These are phyloP conservation scores for Debaryomyces nepalensis DNA, from an alignment of 1,139 yeast species.

Conservation along the genomic window DNA sequence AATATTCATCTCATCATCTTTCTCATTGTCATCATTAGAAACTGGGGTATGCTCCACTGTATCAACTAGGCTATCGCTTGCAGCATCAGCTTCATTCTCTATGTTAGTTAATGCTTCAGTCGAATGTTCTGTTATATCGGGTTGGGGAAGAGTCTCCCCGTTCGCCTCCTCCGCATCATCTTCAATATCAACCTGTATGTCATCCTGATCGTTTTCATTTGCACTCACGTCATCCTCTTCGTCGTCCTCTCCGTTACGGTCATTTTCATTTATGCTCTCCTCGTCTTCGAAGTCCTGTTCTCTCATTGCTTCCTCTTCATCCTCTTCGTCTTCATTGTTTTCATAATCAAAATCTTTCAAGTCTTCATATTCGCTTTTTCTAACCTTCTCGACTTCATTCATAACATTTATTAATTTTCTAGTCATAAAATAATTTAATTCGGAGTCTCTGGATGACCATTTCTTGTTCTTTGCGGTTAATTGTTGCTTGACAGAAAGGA, in stretches of 20 bases:
- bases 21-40: constrained; percentile 11
- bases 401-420: constrained; percentile 36
- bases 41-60: not conserved
- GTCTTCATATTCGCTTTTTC: constrained; percentile 29
- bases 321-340: constrained; percentile 19
- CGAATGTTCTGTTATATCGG: constrained; percentile 13
- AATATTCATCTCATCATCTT: constrained; percentile 22
- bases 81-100: not conserved
- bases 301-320: constrained; percentile 19
- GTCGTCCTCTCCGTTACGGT: constrained; percentile 13
- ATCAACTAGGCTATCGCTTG: not conserved
- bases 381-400: constrained; percentile 36
- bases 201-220: constrained; percentile 17
- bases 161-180: constrained; percentile 16
- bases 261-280: constrained; percentile 19
- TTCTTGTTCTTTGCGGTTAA: constrained; percentile 37
- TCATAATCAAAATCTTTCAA: constrained; percentile 22
- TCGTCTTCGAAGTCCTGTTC: constrained; percentile 15
- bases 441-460: constrained; percentile 47
- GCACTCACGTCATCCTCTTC: constrained; percentile 15
- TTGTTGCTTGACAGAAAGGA: constrained; percentile 38
- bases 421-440: constrained; percentile 42
- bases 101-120: constrained; percentile 15
- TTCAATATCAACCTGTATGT: constrained; percentile 17
- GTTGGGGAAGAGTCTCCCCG: constrained; percentile 14